A percentile compares a stretch with the other conserved stretches of the same genome.
phyloP scores from a whole-genome alignment of 306 rosid species.

The Astragalus glycyphyllos region DNA sequence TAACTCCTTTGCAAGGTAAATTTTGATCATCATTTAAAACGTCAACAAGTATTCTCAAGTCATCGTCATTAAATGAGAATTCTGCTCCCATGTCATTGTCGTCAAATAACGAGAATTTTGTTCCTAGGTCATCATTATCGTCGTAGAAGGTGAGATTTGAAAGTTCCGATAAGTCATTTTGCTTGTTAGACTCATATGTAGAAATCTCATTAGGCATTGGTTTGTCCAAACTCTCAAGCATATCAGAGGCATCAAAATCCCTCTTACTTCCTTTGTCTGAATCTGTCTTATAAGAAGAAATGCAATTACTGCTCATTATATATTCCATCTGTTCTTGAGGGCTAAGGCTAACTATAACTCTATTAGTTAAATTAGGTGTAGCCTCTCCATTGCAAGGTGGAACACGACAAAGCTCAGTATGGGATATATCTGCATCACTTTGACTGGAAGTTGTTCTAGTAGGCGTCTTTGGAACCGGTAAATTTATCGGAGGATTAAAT shows the following conservation, averaged over 20 bases:
- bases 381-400: conserved; percentile 52
- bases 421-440: conserved; percentile 56
- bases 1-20: conserved; percentile 61
- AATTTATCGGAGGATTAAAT: conserved; percentile 61
- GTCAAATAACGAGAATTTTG: conserved; percentile 60
- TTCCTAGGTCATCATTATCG: conserved; percentile 38
- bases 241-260: conserved; percentile 67
- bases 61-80: conserved; percentile 51
- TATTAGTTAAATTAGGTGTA: conserved; percentile 67
- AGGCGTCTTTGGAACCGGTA: conserved; percentile 69
- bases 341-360: conserved; percentile 77
- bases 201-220: conserved; percentile 48
- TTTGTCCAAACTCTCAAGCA: conserved; percentile 43
- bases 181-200: conserved; percentile 61
- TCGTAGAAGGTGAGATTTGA: conserved; percentile 66
- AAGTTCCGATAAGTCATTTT: conserved; percentile 55
- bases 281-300: conserved; percentile 59
- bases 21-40: conserved; percentile 70
- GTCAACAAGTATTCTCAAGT: conserved; percentile 47
- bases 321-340: conserved; percentile 68
- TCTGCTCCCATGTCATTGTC: conserved; percentile 57
- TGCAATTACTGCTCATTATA: conserved; percentile 69
- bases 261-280: conserved; percentile 58
- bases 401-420: conserved; percentile 54
- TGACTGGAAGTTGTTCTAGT: conserved; percentile 58